phyloP scores from a whole-genome alignment of 352 stramenopile genomes.

The Phytophthora fragariae region DNA sequence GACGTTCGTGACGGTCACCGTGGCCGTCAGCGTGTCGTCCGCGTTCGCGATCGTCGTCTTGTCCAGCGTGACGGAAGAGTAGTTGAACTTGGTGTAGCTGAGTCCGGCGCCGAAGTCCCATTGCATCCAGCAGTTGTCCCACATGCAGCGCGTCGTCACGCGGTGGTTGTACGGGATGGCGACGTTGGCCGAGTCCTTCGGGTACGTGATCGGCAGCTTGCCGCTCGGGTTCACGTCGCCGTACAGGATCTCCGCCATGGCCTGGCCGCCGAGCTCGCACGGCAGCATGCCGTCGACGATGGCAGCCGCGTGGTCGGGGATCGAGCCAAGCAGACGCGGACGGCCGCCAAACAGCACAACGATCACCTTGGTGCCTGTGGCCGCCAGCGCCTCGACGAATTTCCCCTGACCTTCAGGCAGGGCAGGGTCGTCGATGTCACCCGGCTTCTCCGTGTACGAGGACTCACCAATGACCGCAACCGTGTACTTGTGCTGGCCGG shows the following conservation, averaged over 20 bases:
- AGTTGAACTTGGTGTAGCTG: constrained; percentile 80
- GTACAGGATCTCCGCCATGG: constrained; percentile 84
- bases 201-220: constrained; percentile 83
- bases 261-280: constrained; percentile 77
- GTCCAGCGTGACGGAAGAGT: constrained; percentile 54
- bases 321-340: constrained; percentile 69
- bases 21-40: constrained; percentile 44
- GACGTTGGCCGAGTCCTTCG: constrained; percentile 59
- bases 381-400: constrained; percentile 68
- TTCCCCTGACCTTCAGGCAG: constrained; percentile 67
- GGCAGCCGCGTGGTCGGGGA: constrained; percentile 59
- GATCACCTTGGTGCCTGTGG: constrained; percentile 74
- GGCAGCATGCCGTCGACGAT: constrained; percentile 81
- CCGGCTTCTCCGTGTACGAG: constrained; percentile 82
- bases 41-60: constrained; percentile 33
- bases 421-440: constrained; percentile 76
- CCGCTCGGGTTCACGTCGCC: constrained; percentile 83
- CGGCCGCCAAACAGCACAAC: constrained; percentile 78
- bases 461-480: constrained; percentile 78
- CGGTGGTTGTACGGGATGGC: constrained; percentile 80
- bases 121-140: constrained; percentile 59
- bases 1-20: constrained; percentile 74
- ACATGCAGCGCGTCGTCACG: constrained; percentile 53
- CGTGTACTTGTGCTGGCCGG: constrained; percentile 55
- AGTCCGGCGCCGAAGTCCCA: constrained; percentile 74